These are phyloP conservation scores for Linum usitatissimum DNA, from an alignment of 345 rosid genomes.

Conservation along the genomic window DNA sequence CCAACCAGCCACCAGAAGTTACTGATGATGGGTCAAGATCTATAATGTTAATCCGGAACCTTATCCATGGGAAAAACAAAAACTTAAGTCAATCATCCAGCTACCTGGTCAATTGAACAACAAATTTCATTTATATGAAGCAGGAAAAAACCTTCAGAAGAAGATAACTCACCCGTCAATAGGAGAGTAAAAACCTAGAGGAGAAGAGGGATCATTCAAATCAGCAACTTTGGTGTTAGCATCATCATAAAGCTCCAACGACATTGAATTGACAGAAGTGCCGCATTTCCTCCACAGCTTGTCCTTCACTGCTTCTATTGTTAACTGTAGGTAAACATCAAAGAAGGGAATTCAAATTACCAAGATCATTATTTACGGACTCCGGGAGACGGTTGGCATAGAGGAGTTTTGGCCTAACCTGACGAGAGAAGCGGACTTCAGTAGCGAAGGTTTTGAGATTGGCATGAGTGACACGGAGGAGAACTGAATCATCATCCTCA, in stretches of 20 bases:
- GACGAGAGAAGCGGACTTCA: conserved; percentile 61
- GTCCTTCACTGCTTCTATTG: conserved; percentile 76
- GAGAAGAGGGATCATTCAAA: conserved; percentile 45
- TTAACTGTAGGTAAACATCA: conserved; percentile 17
- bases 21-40: conserved; percentile 88
- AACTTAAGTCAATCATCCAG: not conserved
- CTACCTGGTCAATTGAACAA: not conserved
- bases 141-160: not conserved
- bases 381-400: not conserved
- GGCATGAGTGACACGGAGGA: conserved; percentile 64
- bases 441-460: conserved; percentile 64
- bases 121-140: not conserved
- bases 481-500: conserved; percentile 52
- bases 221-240: conserved; percentile 43
- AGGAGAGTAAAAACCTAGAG: conserved; percentile 73
- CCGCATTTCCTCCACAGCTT: conserved; percentile 92
- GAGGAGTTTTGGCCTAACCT: conserved; percentile 20
- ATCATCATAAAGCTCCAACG: conserved; percentile 72
- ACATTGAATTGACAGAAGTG: conserved; percentile 62
- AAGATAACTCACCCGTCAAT: conserved; percentile 45
- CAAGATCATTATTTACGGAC: not conserved
- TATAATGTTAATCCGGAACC: conserved; percentile 65
- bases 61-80: conserved; percentile 10
- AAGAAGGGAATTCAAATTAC: not conserved
- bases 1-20: conserved; percentile 91